Percentiles rank a stretch among this genome's conserved stretches.
phyloP scores from a whole-genome alignment of 352 stramenopile genomes.

The Phytophthora nicotianae region DNA sequence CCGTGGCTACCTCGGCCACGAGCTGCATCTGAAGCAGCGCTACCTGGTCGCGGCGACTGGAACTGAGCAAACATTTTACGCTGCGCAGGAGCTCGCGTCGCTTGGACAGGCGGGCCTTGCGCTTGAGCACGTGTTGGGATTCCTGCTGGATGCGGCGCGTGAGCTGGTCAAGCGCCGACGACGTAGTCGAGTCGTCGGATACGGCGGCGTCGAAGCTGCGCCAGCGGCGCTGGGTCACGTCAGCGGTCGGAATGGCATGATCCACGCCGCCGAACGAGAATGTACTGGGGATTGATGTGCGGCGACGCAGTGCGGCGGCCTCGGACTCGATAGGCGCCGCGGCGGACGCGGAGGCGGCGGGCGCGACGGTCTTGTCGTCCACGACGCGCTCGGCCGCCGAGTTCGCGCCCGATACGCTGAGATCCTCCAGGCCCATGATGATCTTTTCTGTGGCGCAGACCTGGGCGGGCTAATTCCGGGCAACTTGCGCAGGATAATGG shows the following conservation, averaged over 20 bases:
- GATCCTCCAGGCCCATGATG: conserved; percentile 37
- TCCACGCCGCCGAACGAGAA: conserved; percentile 51
- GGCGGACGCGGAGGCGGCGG: background rate
- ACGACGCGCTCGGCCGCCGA: conserved; percentile 22
- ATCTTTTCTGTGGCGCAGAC: background rate
- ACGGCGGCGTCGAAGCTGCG: conserved; percentile 59
- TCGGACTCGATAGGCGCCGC: conserved; percentile 33
- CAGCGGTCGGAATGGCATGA: conserved; percentile 20
- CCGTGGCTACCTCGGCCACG: conserved; percentile 63
- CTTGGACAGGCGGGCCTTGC: conserved; percentile 43
- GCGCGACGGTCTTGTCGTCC: conserved; percentile 16
- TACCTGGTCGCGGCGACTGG: conserved; percentile 57
- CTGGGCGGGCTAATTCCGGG: conserved; percentile 4
- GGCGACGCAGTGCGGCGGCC: conserved; percentile 37
- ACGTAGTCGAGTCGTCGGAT: conserved; percentile 23
- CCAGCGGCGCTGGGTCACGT: conserved; percentile 54
- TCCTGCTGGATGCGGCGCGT: conserved; percentile 61
- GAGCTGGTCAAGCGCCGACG: conserved; percentile 46
- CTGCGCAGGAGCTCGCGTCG: conserved; percentile 56
- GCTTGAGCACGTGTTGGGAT: conserved; percentile 45
- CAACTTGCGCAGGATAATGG: conserved; percentile 8
- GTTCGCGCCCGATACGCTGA: conserved; percentile 11
- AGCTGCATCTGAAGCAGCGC: conserved; percentile 73
- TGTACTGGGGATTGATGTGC: conserved; percentile 69
- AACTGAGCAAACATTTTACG: conserved; percentile 53